phyloP scores from a whole-genome alignment of 2,329 filamentous ascomycete genomes.

The Chaetomium sp. region DNA sequence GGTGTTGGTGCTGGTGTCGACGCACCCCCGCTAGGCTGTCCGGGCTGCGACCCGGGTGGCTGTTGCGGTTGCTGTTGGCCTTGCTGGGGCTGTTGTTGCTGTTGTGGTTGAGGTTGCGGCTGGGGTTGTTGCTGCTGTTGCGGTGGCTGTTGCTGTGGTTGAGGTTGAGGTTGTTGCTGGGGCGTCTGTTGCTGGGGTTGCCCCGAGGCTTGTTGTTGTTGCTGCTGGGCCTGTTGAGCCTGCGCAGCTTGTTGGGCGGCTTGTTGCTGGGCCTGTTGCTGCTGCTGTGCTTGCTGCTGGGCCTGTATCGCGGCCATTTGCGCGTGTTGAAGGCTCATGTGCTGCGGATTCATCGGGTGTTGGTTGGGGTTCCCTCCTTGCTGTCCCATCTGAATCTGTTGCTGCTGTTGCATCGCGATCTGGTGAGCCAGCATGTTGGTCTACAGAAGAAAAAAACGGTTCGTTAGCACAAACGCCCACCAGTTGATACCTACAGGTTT shows the following conservation, averaged over 20 bases:
- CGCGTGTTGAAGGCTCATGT: conserved; percentile 40
- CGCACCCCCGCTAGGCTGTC: conserved; percentile 15
- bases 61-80: conserved; percentile 15
- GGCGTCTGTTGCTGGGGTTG: conserved; percentile 31
- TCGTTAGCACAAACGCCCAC: conserved; percentile 11
- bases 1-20: conserved; percentile 33
- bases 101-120: not conserved
- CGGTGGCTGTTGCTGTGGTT: conserved; percentile 12
- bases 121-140: not conserved
- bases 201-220: not conserved
- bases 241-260: not conserved
- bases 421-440: conserved; percentile 41
- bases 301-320: conserved; percentile 34
- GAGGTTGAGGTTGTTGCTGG: conserved; percentile 36
- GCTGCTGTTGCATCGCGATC: conserved; percentile 41
- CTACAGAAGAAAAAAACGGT: conserved; percentile 22
- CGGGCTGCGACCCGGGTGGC: conserved; percentile 31
- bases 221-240: not conserved
- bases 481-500: conserved; percentile 12
- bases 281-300: conserved; percentile 26
- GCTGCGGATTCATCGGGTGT: conserved; percentile 42
- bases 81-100: not conserved
- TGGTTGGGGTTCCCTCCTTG: conserved; percentile 41
- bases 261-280: conserved; percentile 13
- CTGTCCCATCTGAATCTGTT: conserved; percentile 37